Base-by-base conservation (phyloP, 2,329 filamentous ascomycete species). In the Thermothelomyces thermophilus region DNA sequence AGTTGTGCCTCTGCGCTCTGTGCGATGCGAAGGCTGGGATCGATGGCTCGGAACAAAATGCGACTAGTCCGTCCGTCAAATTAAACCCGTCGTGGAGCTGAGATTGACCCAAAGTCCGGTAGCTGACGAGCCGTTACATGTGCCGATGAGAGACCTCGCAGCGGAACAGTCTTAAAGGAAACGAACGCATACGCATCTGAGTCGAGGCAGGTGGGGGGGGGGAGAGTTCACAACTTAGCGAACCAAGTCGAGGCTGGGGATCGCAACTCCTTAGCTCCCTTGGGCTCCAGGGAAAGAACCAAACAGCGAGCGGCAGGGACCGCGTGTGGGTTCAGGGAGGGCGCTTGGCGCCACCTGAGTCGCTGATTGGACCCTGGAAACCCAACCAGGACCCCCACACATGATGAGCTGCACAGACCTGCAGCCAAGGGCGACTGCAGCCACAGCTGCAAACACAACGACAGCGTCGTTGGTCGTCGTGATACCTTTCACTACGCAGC, bases 291-390 rank as follows among this genome's bases (percentile, higher is more conserved):
- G 39, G 8, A 30, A 48, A 24, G 26, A 39, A n/a, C 56, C 57
- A 56, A 56, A 56, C 54, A 59, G 54, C 46, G 34, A 19, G 31
- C 51, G 52, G 56, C 36, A 55, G 53, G 51, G 41, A 47, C 57
- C 50, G 52, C 55, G 46, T 31, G 54, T 54, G 54, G 54, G 50
- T 48, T 44, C 31, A 31, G 20, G 41, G 47, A 26, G 34, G 24
- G 7, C 30, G 37, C 56, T 58, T 56, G 56, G 55, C 50, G 50
- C 39, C 9, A 14, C n/a, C 26, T 19, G 7, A 45, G 24, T 14
- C 39, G 14, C 24, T 58, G 51, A 59, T 59, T 59, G 54, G 57
- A 16, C 22, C 34, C 37, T 20, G 16, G 11, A n/a, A 35, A 28
- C 11, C 55, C 46, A 55, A 53, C 55, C 45, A 57, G 34, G 42